Percentiles rank a stretch among this genome's conserved stretches.
Evolutionary conservation across 2,329 filamentous ascomycete species (phyloP).

Genomic region (Neospermospora avenae): DNA sequence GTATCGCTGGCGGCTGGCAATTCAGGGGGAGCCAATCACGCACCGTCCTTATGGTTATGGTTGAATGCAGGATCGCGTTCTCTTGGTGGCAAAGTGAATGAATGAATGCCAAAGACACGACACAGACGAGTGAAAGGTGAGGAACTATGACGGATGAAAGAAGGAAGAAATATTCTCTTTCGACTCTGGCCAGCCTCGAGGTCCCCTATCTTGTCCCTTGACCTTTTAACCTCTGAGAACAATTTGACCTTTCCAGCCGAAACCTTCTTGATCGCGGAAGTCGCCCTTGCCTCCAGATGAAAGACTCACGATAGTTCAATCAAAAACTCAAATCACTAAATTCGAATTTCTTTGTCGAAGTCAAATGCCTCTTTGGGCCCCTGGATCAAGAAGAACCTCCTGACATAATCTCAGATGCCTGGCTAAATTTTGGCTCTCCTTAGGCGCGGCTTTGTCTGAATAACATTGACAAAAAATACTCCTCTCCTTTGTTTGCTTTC

Average conservation of each 20-base stretch:
- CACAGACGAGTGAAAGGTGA: not conserved
- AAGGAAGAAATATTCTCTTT: not conserved
- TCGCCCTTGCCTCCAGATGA: not conserved
- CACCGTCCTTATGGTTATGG: no score
- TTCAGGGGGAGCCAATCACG: constrained; percentile 3
- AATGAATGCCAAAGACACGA: no score
- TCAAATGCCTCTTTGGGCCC: not conserved
- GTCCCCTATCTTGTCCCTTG: no score
- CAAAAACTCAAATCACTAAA: no score
- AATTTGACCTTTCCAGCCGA: no score
- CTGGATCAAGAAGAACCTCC: no score
- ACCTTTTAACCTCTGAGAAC: no score
- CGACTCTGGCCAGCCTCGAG: no score
- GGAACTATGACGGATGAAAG: not conserved
- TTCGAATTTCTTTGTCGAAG: not conserved
- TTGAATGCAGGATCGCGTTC: not conserved
- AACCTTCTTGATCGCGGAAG: not conserved
- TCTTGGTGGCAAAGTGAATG: not conserved
- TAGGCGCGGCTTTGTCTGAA: not conserved
- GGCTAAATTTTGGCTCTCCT: no score
- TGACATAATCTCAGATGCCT: no score
- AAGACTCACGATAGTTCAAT: not conserved
- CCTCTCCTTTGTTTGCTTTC: not conserved
- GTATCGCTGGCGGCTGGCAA: no score
- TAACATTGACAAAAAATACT: not conserved